phyloP scores from a whole-genome alignment of 2,329 filamentous ascomycete species.

The Blastomyces parvus region DNA sequence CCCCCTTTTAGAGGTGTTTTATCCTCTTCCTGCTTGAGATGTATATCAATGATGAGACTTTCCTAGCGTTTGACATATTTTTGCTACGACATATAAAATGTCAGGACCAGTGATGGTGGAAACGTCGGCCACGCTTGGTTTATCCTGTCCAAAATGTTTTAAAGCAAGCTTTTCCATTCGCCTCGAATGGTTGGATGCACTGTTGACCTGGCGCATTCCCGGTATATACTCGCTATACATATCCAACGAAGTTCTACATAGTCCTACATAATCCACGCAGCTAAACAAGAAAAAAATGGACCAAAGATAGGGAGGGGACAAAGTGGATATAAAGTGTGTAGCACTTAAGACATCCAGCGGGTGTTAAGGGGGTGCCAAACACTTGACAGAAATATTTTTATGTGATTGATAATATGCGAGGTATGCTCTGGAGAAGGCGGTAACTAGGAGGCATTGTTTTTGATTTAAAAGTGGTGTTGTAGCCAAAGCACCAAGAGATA shows the following conservation, averaged over 20 bases:
- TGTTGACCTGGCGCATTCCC: too few relatives aligned
- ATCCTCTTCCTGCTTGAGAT: neutral
- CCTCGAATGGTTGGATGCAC: neutral
- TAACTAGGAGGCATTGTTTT: neutral
- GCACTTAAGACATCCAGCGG: neutral
- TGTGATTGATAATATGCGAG: neutral
- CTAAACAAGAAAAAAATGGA: neutral
- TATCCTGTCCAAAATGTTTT: too few relatives aligned
- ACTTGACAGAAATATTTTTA: neutral
- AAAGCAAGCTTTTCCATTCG: too few relatives aligned
- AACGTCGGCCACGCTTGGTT: too few relatives aligned
- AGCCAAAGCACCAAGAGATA: neutral
- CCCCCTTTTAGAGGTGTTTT: neutral
- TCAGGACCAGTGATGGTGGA: too few relatives aligned
- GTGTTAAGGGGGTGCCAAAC: neutral
- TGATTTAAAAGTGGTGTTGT: neutral
- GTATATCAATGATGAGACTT: neutral
- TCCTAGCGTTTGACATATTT: too few relatives aligned
- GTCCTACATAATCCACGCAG: neutral
- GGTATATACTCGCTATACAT: neutral
- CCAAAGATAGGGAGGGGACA: too few relatives aligned
- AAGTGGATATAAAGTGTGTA: too few relatives aligned
- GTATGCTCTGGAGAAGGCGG: neutral
- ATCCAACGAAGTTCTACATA: neutral
- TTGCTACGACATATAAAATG: too few relatives aligned